Evolutionary conservation across 768 basidiomycete genomes (phyloP), one percentile per base, ranked within the genome.

Genomic region (Suillus hirtellus): DNA sequence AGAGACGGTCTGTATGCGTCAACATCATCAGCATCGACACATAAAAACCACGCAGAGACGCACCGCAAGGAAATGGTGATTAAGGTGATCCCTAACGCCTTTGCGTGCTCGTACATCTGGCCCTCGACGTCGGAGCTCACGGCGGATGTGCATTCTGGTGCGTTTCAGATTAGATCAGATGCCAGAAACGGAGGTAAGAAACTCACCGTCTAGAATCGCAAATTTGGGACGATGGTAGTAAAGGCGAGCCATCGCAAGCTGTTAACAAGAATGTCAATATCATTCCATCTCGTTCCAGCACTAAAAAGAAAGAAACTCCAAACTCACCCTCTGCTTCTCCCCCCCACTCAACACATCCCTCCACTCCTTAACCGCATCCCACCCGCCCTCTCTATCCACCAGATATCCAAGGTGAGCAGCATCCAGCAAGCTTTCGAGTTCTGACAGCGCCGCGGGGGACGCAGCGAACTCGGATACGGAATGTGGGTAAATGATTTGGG

Each of bases 101-200:
- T 97, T 35, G 92, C 89, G 66, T 93, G 88, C 73, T 96, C 92
- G 78, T 98, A 99, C 93, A 99, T 95, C 66, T 86, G 81, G 0
- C 95, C 95, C 73, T 99, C 96, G 24, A 98, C 95, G 72, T 99
- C 96, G 65, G 92, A 93, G 14, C 94, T 96, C 11, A 99, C 94
- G 1, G 96, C 96, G 61, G 91, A 93, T 7, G 96, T 98, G 75
- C 95, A 97, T 71, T 99, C 95, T 91, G 71, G 14, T 17, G 21
- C 17, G 4, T 59, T 34, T 66, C 62, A 35, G 67, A 65, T 58
- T 31, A 0, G 67, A 65, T 73, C 95, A 87, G 7, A 95, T 95
- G 74, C 11, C 14, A 24, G 31, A 0, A 31, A 31, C 17, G 9
- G 50, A 34, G 31, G 50, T 4, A 27, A 52, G 50, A 31, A 15